Percentiles rank a stretch among this genome's conserved stretches.
Conservation (phyloP, 1,284 basidiomycete genomes). For the Schizophyllum commune region DNA sequence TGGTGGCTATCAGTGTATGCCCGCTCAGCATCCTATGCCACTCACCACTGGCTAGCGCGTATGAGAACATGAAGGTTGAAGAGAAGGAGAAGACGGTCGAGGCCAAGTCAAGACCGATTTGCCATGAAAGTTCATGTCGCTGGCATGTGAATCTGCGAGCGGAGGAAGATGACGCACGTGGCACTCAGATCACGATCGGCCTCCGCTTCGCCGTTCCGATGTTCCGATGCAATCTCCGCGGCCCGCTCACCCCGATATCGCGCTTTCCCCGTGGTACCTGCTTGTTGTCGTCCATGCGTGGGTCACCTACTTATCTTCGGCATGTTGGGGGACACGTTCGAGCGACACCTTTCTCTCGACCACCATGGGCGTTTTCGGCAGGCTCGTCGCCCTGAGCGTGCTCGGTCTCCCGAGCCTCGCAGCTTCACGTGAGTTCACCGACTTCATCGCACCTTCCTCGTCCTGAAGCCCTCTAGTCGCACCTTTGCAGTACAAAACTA, state of each 20-base stretch:
- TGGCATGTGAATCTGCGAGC: neutral
- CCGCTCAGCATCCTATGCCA: neutral
- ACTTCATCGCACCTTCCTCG: neutral
- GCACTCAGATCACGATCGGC: too few relatives aligned
- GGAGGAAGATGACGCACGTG: neutral
- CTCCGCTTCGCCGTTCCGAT: neutral
- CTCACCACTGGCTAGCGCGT: constrained; percentile 45
- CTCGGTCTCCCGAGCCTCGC: neutral
- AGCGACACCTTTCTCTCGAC: neutral
- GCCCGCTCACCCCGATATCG: too few relatives aligned
- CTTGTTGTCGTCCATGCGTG: neutral
- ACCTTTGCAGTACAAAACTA: constrained; percentile 39
- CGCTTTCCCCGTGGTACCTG: neutral
- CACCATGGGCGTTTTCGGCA: neutral
- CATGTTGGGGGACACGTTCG: constrained; percentile 2
- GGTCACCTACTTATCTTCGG: neutral
- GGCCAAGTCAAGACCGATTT: neutral
- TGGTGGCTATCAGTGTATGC: constrained; percentile 12
- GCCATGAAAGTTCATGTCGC: neutral
- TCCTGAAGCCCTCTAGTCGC: constrained; percentile 28
- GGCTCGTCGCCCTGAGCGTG: neutral
- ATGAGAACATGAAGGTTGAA: constrained; percentile 42
- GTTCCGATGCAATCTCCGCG: neutral
- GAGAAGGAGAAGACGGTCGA: neutral
- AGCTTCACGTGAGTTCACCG: neutral